Evolutionary conservation across 371 early-diverging fungal genomes (phyloP), one percentile per base, ranked within the genome.

Genomic region (Circinella umbellata): DNA sequence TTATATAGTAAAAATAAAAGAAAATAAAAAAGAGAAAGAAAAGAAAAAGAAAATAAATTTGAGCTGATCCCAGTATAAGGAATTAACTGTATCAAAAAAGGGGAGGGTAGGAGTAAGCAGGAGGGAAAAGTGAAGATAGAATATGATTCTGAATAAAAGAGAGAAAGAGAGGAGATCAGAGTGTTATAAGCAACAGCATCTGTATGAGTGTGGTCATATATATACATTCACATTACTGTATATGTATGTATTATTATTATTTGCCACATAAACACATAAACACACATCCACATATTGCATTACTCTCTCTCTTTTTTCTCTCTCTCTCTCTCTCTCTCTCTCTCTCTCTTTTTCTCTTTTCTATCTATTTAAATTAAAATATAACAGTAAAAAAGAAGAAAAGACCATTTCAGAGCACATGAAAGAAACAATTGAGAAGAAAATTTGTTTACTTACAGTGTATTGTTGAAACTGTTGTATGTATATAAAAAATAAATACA

Each of bases 21-120:
- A 17, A 66, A 35, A 51, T 48, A 62, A 68, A 39, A 63, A 61
- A 38, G 61, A 8, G 34, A 67, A 53, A 68, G 36, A 63, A 27
- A 38, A 17, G 51, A 38, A 63, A 14, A 57, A 57, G 1, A 13
- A 57, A 57, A 27, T 34, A 34, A 10, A 57, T 10, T 5, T 10
- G 35, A 18, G 57, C 1, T 34, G 20, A 57, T 34, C 57, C 57
- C 57, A 57, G 27, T 17, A 11, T 54, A 54, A 47, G 47, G 47
- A 47, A 47, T 15, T 11, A 47, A 15, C 7, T 54, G n/a, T 54
- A 57, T 10, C 10, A 14, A 18, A 34, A 34, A 14, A 14, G 27
- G 57, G 27, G 35, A 34, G 27, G 35, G 57, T 10, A 27, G 27
- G 14, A 8, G 54, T 4, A n/a, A 54, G 47, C 11, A 15, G 47